These are phyloP conservation scores for Mallotus japonicus DNA, from an alignment of 441 rosid genomes.

Conservation along the genomic window DNA sequence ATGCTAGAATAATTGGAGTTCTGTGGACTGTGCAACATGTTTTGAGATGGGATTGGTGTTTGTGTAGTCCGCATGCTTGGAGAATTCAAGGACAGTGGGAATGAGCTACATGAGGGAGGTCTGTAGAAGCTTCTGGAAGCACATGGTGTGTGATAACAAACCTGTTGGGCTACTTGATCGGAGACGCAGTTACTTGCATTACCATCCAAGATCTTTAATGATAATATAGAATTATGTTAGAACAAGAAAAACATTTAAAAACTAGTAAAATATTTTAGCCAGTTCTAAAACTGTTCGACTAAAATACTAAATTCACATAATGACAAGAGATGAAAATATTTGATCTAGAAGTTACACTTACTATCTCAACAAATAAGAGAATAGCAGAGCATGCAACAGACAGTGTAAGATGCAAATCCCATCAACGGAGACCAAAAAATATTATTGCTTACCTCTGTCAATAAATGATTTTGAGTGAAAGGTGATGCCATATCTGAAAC, in stretches of 20 bases:
- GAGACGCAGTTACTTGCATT: too few relatives aligned
- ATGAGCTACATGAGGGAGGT: background rate
- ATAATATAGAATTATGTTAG: too few relatives aligned
- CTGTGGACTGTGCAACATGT: background rate
- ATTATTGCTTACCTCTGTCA: constrained; percentile 1
- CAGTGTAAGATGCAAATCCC: too few relatives aligned
- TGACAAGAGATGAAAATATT: background rate
- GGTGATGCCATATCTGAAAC: background rate
- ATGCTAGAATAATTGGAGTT: background rate
- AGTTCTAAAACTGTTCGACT: too few relatives aligned
- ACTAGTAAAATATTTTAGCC: too few relatives aligned
- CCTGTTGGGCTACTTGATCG: too few relatives aligned
- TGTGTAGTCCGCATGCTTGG: background rate
- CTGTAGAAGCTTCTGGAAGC: too few relatives aligned
- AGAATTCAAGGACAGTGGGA: background rate
- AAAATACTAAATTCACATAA: background rate
- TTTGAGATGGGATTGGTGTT: background rate
- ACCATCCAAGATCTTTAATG: too few relatives aligned
- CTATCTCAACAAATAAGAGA: background rate
- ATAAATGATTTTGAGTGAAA: background rate
- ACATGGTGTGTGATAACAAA: too few relatives aligned
- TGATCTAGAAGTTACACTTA: background rate
- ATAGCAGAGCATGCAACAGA: background rate
- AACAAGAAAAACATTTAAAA: too few relatives aligned
- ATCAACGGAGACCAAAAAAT: too few relatives aligned